Conservation (phyloP, 139 green algal genomes). For the Micromonas commoda region DNA sequence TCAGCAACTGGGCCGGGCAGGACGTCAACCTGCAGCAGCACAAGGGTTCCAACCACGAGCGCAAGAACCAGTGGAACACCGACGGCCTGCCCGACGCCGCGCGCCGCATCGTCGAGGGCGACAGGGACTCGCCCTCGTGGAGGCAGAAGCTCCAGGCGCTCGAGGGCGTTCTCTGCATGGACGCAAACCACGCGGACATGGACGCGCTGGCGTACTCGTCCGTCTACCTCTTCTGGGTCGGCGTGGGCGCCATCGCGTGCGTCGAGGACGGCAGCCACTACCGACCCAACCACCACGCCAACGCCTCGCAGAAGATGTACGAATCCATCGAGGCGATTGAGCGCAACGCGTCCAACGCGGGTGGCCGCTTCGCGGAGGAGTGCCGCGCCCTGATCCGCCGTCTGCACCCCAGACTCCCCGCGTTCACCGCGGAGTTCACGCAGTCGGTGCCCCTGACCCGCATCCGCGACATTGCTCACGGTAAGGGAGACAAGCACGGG, state of each 20-base stretch:
- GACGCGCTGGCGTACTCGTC: conserved; percentile 15
- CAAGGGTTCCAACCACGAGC: not conserved
- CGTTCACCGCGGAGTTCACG: conserved; percentile 84
- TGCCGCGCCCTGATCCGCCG: conserved; percentile 19
- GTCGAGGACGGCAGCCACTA: conserved; percentile 86
- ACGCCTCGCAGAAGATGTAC: conserved; percentile 74
- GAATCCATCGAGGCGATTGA: not conserved
- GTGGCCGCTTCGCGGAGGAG: not conserved
- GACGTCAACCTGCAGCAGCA: conserved; percentile 10
- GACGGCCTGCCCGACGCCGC: not conserved
- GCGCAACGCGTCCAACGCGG: not conserved
- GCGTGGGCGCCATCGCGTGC: conserved; percentile 77
- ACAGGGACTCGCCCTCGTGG: conserved; percentile 6
- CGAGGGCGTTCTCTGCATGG: not conserved
- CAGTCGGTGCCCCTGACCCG: conserved; percentile 78
- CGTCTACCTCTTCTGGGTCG: conserved; percentile 71
- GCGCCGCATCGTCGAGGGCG: not conserved
- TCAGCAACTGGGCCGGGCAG: not conserved
- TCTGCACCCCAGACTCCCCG: conserved; percentile 64
- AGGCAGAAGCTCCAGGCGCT: conserved; percentile 22
- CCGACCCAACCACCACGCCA: conserved; percentile 86
- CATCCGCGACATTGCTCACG: conserved; percentile 95
- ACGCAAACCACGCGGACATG: not conserved
- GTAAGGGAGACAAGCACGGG: conserved; percentile 47
- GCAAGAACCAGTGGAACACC: not conserved